Evolutionary conservation across 345 rosid species (phyloP), one percentile per base, ranked within the genome.

Genomic region (Aegle marmelos): DNA sequence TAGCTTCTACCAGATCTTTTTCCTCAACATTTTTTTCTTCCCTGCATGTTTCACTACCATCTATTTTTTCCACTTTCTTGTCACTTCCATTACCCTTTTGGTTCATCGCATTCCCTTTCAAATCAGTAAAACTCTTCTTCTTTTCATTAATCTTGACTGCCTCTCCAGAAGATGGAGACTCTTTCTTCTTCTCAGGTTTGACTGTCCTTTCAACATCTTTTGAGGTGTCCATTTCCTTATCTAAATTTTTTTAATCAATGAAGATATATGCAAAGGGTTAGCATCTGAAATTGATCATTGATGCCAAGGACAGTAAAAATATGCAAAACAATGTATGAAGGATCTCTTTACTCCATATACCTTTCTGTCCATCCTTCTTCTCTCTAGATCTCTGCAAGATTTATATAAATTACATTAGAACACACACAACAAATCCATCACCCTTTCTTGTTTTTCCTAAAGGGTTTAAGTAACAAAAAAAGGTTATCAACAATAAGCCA

Each of bases 281-380:
- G 58, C 27, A 39, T 50, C 81, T 28, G 21, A 70, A n/a, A 31
- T 41, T 10, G 69, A 70, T 74, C 67, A 74, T 13, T 41, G 70
- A 36, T 28, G 39, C 62, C 53, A 54, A 53, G 21, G 17, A 36
- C 53, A 62, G 57, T 25, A 64, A 82, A 74, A 50, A 68, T 50
- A 66, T 30, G 58, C 9, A 50, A 65, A 36, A n/a, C 61, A 73
- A 28, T 64, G 37, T 2, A 36, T 45, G 56, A 53, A 53, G 25
- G 71, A 74, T 37, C 79, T 61, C 16, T 53, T 74, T 48, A 76
- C 62, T 63, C 57, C 28, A 81, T 72, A 79, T 79, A 91, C 96
- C 96, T 90, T 90, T 89, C 22, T 65, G 61, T 50, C 77, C 88
- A 76, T 89, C 91, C 82, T 87, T 87, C 82, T 82, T 86, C 79